phyloP scores from a whole-genome alignment of 352 stramenopile species.

The Pythium brachiatum region DNA sequence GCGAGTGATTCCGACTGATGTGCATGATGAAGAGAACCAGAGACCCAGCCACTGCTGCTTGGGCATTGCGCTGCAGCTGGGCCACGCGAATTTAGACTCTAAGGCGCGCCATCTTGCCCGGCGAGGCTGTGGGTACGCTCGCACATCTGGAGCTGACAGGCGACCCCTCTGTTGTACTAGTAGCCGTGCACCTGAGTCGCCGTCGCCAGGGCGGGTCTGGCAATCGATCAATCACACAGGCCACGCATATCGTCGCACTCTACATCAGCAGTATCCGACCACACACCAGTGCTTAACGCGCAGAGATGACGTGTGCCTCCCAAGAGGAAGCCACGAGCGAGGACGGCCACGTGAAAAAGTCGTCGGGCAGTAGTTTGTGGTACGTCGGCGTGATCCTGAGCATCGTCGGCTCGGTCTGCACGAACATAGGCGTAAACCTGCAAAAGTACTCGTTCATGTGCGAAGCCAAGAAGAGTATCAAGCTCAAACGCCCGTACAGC shows the following conservation, averaged over 20 bases:
- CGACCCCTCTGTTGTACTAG: neutral
- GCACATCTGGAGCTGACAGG: too few species aligned
- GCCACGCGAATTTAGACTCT: neutral
- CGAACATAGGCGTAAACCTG: slow-evolving; percentile 86
- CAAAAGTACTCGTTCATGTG: slow-evolving; percentile 90
- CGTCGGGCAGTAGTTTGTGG: slow-evolving; percentile 35
- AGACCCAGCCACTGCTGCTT: too few species aligned
- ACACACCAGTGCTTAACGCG: neutral
- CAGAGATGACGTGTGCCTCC: neutral
- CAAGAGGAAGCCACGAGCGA: neutral
- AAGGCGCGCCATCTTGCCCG: neutral
- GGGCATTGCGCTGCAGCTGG: too few species aligned
- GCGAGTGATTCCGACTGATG: neutral
- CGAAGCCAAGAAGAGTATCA: slow-evolving; percentile 58
- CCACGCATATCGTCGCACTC: too few species aligned
- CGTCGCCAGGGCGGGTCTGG: too few species aligned
- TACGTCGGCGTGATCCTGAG: slow-evolving; percentile 78
- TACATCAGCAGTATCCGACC: too few species aligned
- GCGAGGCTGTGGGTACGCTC: neutral
- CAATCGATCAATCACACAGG: too few species aligned
- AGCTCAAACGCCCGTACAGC: slow-evolving; percentile 69
- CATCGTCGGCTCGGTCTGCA: slow-evolving; percentile 67
- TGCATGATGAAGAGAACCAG: too few species aligned
- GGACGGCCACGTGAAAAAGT: neutral
- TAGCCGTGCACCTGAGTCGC: neutral